Evolutionary conservation across 495 filamentous ascomycete species (phyloP).

Genomic region (Oidiodendron maius): DNA sequence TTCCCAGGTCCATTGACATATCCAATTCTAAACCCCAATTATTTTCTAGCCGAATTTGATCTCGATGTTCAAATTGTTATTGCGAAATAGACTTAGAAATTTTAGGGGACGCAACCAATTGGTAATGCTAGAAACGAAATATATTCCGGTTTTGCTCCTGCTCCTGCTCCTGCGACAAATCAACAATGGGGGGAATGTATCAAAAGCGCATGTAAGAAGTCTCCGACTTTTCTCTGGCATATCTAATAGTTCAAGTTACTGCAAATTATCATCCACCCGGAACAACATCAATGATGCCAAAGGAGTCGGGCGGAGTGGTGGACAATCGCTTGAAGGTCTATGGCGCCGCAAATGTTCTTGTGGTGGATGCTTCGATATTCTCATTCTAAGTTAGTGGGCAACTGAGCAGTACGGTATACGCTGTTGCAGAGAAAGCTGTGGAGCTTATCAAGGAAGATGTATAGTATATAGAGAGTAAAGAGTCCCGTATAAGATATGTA

Average conservation of each 20-base stretch:
- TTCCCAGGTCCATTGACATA: constrained; percentile 26
- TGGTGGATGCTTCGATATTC: constrained; percentile 45
- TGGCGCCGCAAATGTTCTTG: constrained; percentile 37
- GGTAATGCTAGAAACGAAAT: constrained; percentile 12
- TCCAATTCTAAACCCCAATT: constrained; percentile 42
- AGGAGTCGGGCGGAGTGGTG: constrained; percentile 35
- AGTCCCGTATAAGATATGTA: no score
- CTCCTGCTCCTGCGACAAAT: constrained; percentile 25
- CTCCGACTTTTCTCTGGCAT: neutral
- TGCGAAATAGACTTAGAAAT: constrained; percentile 18
- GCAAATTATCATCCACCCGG: constrained; percentile 7
- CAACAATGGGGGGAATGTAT: constrained; percentile 25
- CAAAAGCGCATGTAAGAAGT: constrained; percentile 13
- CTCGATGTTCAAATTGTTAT: constrained; percentile 15
- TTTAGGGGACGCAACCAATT: constrained; percentile 25
- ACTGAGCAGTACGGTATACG: constrained; percentile 44
- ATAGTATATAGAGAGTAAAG: no score
- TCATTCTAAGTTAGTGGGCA: constrained; percentile 44
- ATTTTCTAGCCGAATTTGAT: constrained; percentile 5
- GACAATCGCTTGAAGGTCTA: constrained; percentile 47
- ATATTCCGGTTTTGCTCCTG: constrained; percentile 8
- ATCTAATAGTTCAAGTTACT: neutral
- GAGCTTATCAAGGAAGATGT: constrained; percentile 33
- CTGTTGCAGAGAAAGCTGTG: constrained; percentile 49
- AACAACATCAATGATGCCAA: constrained; percentile 20